A percentile compares a stretch with the other conserved stretches of the same genome.
These are phyloP conservation scores for Termitomyces sp. DNA, from an alignment of 768 basidiomycete genomes.

Conservation along the genomic window DNA sequence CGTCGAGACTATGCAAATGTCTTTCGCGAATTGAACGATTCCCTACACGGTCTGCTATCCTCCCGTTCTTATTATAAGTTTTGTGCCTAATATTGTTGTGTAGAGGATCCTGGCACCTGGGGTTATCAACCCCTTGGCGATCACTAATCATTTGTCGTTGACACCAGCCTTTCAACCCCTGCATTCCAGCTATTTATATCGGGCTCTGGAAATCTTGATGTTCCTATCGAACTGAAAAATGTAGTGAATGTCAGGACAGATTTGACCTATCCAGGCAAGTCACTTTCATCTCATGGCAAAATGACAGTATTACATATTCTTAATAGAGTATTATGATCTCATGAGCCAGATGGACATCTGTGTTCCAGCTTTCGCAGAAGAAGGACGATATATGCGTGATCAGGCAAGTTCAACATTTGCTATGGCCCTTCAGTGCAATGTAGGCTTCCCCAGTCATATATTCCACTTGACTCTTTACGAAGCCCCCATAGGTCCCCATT, in stretches of 20 bases:
- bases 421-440: slow-evolving; percentile 36
- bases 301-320: neutral
- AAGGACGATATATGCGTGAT: slow-evolving; percentile 26
- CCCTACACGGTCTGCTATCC: slow-evolving; percentile 24
- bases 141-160: slow-evolving; percentile 16
- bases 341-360: slow-evolving; percentile 38
- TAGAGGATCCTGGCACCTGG: slow-evolving; percentile 32
- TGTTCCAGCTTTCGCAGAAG: slow-evolving; percentile 34
- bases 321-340: slow-evolving; percentile 29
- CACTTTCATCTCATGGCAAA: neutral
- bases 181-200: slow-evolving; percentile 31
- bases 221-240: slow-evolving; percentile 32
- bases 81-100: neutral
- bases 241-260: slow-evolving; percentile 31
- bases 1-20: slow-evolving; percentile 33
- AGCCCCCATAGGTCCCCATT: slow-evolving; percentile 29
- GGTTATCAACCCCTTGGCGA: slow-evolving; percentile 29
- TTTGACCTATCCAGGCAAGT: slow-evolving; percentile 28
- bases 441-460: slow-evolving; percentile 15
- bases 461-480: neutral
- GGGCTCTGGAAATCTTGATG: slow-evolving; percentile 28
- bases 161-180: slow-evolving; percentile 22
- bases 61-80: neutral
- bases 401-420: slow-evolving; percentile 40
- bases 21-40: slow-evolving; percentile 29